Base-by-base conservation (phyloP, 2,329 filamentous ascomycete species). In the Penicillium sp. region DNA sequence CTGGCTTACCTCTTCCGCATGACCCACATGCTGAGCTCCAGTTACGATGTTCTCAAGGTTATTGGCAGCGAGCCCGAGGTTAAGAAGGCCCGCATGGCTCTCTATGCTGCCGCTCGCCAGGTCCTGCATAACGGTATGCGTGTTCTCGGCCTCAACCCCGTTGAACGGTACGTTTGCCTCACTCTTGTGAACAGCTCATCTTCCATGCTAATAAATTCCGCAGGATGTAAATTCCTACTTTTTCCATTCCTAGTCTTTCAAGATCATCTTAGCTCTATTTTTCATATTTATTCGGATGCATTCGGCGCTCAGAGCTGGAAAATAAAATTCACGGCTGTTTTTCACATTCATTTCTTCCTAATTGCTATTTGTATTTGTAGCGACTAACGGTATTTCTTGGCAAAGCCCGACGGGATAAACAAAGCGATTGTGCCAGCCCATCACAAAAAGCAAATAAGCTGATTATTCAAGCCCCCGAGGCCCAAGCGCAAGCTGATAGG, bases 1-100 rank as follows among this genome's bases (percentile, higher is more conserved):
- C 75, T 89, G 27, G 84, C 81, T 1, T 90, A 89, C 66, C 74
- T 90, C 45, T 88, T 88, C 79, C 84, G 84, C 74, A 86, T 88
- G 82, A 82, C 84, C 16, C 85, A 87, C 71, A 77, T 81, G 62
- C 72, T 88, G 53, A 85, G 81, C 69, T 84, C 81, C 19, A 83
- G 83, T 63, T 87, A 88, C 71, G 85, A 87, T 65, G 80, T 84
- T 56, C 75, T 88, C 57, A 83, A 85, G 68, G 84, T 88, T 29
- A 79, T 87, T 48, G 83, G 83, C 48, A 83, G 81, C 49, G 85
- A 87, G 64, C 76, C 76, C 22, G 81, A 84, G 64, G 72, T 85
- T 59, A 83, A 82, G 71, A 78, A 82, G 68, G 84, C 86, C 10
- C 77, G 87, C 61, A 79, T 85, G 72, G 84, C 84, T 27, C 71